These are phyloP conservation scores for Daldinia grandis DNA, from an alignment of 495 filamentous ascomycete genomes.

Conservation along the genomic window DNA sequence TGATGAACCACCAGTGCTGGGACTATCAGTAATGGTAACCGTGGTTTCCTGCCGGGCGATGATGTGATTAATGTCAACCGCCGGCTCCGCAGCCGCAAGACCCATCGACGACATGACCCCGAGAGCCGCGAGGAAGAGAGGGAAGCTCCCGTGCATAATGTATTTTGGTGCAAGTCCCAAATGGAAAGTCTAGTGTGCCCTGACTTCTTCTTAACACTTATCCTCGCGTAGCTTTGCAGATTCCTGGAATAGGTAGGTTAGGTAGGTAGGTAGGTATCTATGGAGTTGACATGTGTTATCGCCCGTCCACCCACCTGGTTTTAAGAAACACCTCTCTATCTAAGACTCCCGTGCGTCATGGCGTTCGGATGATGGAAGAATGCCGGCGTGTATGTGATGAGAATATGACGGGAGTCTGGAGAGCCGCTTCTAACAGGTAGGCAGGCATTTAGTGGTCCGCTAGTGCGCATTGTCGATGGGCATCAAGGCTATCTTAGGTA, in stretches of 20 bases:
- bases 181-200: neutral
- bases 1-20: neutral
- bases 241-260: no score
- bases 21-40: neutral
- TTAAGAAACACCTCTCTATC: constrained; percentile 3
- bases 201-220: neutral
- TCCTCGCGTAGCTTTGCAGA: neutral
- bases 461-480: neutral
- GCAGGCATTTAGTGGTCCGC: neutral
- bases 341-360: neutral
- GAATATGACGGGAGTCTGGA: constrained; percentile 7
- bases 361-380: neutral
- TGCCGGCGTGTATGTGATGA: constrained; percentile 9
- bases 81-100: neutral
- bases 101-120: neutral
- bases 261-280: neutral
- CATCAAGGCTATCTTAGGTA: constrained; percentile 7
- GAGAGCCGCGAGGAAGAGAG: constrained; percentile 12
- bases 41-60: constrained; percentile 19
- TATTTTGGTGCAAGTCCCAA: neutral
- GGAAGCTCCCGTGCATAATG: constrained; percentile 11
- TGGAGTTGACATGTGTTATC: neutral
- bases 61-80: constrained; percentile 38
- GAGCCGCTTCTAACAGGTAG: constrained; percentile 2
- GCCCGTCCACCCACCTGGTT: neutral